Base-by-base conservation (phyloP, 805 yeast species). In the Wickerhamomyces queroliae region DNA sequence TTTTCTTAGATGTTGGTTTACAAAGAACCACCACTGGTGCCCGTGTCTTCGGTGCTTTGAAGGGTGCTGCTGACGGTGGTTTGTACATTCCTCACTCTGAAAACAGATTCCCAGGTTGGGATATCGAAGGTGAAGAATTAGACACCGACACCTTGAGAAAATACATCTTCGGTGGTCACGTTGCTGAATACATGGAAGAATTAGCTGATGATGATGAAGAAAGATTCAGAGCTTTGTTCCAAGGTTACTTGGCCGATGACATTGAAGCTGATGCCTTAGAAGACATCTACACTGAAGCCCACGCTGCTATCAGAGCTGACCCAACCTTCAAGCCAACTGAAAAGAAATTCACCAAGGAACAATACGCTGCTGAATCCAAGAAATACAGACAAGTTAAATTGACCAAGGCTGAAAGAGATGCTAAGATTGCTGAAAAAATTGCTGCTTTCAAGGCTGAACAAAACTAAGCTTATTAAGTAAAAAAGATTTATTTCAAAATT, bases 31-130 rank as follows among this genome's bases (percentile, higher is more conserved):
- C 99, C 77, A 90, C 98, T 64, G 99, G 99, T 88, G 97, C 98
- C 68, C 87, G 95, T 76, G 80, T 93, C 70, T 93, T 93, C 65
- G 99, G 98, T 87, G 97, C 93, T 67, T 78, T 93, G 66, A 93
- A 93, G 84, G 99, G 99, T 85, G 99, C 99, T 66, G 91, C 98
- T 53, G 99, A 93, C 70, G 99, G 99, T 86, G 99, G 99, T 63
- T 79, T 93, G 64, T 88, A 85, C 90, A 78, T 93, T 67, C 99
- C 99, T 59, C 99, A 93, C 90, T 88, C 95, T 61, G 86, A 95
- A 67, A 90, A 90, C 82, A 90, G 99, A 84, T 93, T 90, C 96
- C 99, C 99, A 74, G 99, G 99, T 78, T 93, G 91, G 95, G 99
- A 93, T 74, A 87, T 91, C 63, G 99, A 93, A 80, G 66, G 83